Percentiles rank a stretch among this genome's conserved stretches.
Conservation (phyloP, 2,329 filamentous ascomycete genomes). For the Chaetomiaceae sp. region DNA sequence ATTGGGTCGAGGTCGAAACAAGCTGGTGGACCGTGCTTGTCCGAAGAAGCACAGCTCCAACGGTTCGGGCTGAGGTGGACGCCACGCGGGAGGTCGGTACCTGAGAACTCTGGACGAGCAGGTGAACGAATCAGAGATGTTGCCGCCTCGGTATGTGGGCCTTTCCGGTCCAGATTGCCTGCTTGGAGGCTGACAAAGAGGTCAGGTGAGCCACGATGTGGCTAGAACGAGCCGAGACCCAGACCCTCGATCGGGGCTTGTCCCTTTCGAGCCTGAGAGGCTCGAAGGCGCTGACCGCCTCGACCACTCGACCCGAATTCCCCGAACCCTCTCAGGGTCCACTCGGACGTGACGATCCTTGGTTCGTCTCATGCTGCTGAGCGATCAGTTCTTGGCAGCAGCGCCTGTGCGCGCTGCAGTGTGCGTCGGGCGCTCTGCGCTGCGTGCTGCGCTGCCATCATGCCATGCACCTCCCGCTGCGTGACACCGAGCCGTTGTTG, state of each 20-base stretch:
- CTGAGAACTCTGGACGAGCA: neutral
- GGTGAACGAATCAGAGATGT: neutral
- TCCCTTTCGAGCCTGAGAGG: constrained; percentile 15
- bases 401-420: neutral
- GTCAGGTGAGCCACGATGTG: constrained; percentile 15
- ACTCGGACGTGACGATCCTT: constrained; percentile 6
- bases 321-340: constrained; percentile 11
- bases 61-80: neutral
- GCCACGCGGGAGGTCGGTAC: neutral
- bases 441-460: neutral
- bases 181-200: neutral
- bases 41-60: constrained; percentile 4
- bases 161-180: neutral
- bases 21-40: constrained; percentile 18
- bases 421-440: neutral
- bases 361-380: neutral
- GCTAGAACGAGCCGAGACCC: constrained; percentile 12
- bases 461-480: constrained; percentile 9
- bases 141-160: constrained; percentile 11
- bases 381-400: constrained; percentile 15
- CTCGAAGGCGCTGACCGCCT: constrained; percentile 7
- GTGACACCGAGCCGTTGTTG: constrained; percentile 10
- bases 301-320: constrained; percentile 7
- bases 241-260: constrained; percentile 17
- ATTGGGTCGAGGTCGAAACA: constrained; percentile 16